phyloP scores from a whole-genome alignment of 257 asterid genomes.

The Lycium barbarum region DNA sequence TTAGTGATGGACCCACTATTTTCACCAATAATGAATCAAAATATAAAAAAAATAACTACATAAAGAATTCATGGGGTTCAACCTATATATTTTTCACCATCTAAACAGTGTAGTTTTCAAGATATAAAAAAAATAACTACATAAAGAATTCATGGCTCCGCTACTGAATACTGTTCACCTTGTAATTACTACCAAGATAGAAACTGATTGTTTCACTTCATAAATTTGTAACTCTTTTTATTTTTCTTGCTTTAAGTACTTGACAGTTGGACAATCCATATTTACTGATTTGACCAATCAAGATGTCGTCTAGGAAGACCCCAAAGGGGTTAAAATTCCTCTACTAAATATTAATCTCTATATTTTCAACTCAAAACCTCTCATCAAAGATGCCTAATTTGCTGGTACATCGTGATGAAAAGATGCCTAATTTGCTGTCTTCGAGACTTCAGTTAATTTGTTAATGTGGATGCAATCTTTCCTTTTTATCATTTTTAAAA shows the following conservation, averaged over 20 bases:
- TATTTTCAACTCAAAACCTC: not conserved
- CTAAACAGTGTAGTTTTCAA: no score
- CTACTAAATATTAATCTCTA: not conserved
- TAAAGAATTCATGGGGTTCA: no score
- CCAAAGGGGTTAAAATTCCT: not conserved
- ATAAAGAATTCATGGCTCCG: no score
- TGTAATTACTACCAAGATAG: not conserved
- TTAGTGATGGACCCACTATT: no score
- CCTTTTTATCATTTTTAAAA: not conserved
- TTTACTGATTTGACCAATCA: not conserved
- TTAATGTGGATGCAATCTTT: not conserved
- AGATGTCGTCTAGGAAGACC: not conserved
- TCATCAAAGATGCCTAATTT: slow-evolving; percentile 21
- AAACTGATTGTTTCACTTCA: not conserved
- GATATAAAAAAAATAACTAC: no score
- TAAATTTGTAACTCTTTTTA: not conserved
- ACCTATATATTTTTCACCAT: no score
- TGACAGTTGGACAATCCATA: not conserved
- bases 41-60: no score
- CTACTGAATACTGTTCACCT: not conserved
- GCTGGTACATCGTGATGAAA: slow-evolving; percentile 15
- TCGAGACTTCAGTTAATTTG: not conserved
- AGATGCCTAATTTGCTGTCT: slow-evolving; percentile 19
- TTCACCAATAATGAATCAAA: no score
- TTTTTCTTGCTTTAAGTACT: not conserved